Evolutionary conservation across 2,329 filamentous ascomycete genomes (phyloP), one percentile per base, ranked within the genome.

Genomic region (Aspergillus hortae): DNA sequence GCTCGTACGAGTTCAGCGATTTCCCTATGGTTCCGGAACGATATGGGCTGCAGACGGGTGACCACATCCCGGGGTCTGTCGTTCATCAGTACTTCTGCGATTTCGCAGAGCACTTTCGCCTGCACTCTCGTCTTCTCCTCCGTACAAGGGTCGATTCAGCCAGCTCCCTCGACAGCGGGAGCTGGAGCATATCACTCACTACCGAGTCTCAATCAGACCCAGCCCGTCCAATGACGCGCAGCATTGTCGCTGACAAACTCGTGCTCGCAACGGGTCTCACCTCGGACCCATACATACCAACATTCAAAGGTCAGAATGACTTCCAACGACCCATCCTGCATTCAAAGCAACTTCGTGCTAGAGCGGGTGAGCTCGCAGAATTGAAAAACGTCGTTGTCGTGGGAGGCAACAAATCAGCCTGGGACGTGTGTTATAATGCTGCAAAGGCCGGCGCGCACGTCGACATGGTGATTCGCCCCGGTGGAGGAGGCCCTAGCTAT

Each of bases 1-100:
- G 88, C 2, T 86, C 83, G 0, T 89, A 86, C 59, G 86, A 92
- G 66, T 90, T 82, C 61, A 82, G 83, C 0, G 88, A 90, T 60
- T 89, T 88, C 54, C 86, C 87, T n/a, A 87, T 92, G 83, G 75
- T 78, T 52, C 40, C 15, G 6, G 77, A 77, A 17, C 75, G 70
- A 0, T 85, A 80, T 58, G 73, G 71, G 0, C 67, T 77, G 21
- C 61, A 76, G 46, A 59, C 67, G 6, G 80, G 80, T 14, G 66
- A 85, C 46, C 83, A 87, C 63, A 81, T 88, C 44, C 79, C 83
- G 0, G 85, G 81, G 0, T 56, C 71, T 0, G 77, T 79, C 1
- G 66, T 86, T 46, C 77, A 84, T 58, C 61, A 69, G 2, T 88
- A 88, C 63, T 67, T 87, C 6, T 72, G 73, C 30, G 74, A 79